Base-by-base conservation (phyloP, 768 basidiomycete species). In the Gyrodon lividus region DNA sequence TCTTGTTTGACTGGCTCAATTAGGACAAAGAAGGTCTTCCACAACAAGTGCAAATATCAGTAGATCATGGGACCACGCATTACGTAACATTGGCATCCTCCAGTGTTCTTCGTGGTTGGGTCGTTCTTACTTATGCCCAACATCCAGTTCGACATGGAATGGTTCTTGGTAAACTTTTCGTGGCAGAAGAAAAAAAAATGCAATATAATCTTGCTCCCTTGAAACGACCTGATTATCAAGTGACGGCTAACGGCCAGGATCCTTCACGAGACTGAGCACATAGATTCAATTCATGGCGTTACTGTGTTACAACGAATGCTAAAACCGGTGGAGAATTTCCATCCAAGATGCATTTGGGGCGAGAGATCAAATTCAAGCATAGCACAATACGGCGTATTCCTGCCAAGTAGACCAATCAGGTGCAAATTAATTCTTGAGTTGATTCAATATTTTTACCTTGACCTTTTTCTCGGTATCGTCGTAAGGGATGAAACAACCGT, bases 401-500 rank as follows among this genome's bases (percentile, higher is more conserved):
- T 77, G 44, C 5, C 34, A 46, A 20, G 34, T 41, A 43, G 13
- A 19, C 13, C 19, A 8, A 17, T 54, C 24, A 51, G 16, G 41
- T 38, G 19, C 23, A 26, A 4, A 23, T 38, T 12, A 9, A 9
- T 30, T 14, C 39, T 23, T 13, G 16, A 10, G n/a, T 16, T 24
- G 35, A 28, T 23, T 41, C 20, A 16, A 26, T 35, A 19, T 33
- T 63, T 70, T 45, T 43, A 82, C 83, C 64, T 75, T 70, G 30
- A 83, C 63, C 37, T 73, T 67, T 62, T 79, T 74, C 72, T 87
- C 84, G 6, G 61, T 71, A 19, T 72, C 66, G 43, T 69, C 76
- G 48, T 77, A 80, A 3, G 84, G 74, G 44, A 88, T 79, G 55
- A 77, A 82, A 13, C 80, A 82, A 73, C 80, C 82, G 48, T 82